Evolutionary conservation across 345 rosid genomes (phyloP), one percentile per base, ranked within the genome.

Genomic region (Turnera subulata): DNA sequence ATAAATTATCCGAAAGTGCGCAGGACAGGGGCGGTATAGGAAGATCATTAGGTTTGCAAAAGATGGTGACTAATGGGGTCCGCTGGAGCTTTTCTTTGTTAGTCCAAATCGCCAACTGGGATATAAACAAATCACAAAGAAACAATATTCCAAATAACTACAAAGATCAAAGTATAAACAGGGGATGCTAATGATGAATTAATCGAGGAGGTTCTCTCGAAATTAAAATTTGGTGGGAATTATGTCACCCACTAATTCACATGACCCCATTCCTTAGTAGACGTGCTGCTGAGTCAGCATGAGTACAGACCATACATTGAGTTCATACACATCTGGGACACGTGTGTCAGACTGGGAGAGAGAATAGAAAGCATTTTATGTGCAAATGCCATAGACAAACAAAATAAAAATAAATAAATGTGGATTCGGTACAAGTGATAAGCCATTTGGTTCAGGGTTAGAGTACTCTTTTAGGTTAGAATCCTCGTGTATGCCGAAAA

Each of bases 201-300:
- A 15, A 6, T 1, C 4, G 38, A 19, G 4, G 6, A 0, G n/a
- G n/a, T n/a, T n/a, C n/a, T n/a, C n/a, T n/a, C n/a, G n/a, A n/a
- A n/a, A n/a, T n/a, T n/a, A n/a, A n/a, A n/a, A n/a, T n/a, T 2
- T 0, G 17, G 14, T 11, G 4, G 47, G 12, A 53, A 60, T 37
- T 25, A 24, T 25, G 21, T 12, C 16, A 19, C n/a, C 61, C 65
- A 59, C 60, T 4, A n/a, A 39, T 53, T 59, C 1, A 32, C 37
- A 3, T 29, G 35, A 29, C 35, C 5, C 35, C 35, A 3, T 8
- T 29, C 4, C 4, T 29, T 29, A 29, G 8, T 29, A 8, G 56
- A 67, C 65, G 62, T 56, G 71, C 53, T 6, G 42, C 59, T 64
- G 71, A 68, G 26, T 64, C 80, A 58, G 60, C 64, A 17, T 0